Percentiles rank a stretch among this genome's conserved stretches.
Conservation (phyloP, 1,284 basidiomycete genomes). For the Ceratobasidium sp. region DNA sequence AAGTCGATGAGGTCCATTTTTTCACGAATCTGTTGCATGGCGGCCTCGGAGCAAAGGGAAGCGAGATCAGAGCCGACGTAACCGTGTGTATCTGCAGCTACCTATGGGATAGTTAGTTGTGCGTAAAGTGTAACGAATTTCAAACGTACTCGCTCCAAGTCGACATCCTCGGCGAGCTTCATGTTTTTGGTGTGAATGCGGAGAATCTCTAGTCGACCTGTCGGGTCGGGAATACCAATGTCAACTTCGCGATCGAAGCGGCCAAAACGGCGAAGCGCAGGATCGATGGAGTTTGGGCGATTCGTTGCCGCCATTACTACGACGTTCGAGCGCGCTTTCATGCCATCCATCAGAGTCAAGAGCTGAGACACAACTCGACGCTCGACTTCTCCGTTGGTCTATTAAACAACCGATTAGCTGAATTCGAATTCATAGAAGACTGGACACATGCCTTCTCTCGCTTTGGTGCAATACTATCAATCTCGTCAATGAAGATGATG, state of each 20-base stretch:
- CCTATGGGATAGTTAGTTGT: slow-evolving; percentile 55
- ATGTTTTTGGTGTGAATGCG: slow-evolving; percentile 99
- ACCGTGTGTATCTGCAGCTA: slow-evolving; percentile 98
- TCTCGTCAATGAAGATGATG: slow-evolving; percentile 99
- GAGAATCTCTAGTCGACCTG: slow-evolving; percentile 96
- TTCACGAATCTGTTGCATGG: slow-evolving; percentile 98
- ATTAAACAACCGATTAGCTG: slow-evolving; percentile 40
- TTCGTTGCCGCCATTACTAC: slow-evolving; percentile 99
- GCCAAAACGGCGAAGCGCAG: slow-evolving; percentile 96
- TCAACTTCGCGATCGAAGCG: slow-evolving; percentile 99
- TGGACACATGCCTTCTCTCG: slow-evolving; percentile 87
- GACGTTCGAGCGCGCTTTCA: slow-evolving; percentile 98
- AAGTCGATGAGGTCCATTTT: slow-evolving; percentile 97
- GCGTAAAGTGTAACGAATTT: neutral
- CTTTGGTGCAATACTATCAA: slow-evolving; percentile 99
- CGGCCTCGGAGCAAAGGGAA: slow-evolving; percentile 94
- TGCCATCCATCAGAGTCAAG: slow-evolving; percentile 97
- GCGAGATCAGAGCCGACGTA: slow-evolving; percentile 99
- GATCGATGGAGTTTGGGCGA: slow-evolving; percentile 98
- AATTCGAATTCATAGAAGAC: slow-evolving; percentile 6
- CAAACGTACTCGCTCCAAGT: slow-evolving; percentile 82
- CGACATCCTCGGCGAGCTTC: slow-evolving; percentile 98
- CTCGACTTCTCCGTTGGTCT: slow-evolving; percentile 99
- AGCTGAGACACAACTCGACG: slow-evolving; percentile 98
- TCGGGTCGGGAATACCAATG: slow-evolving; percentile 98